Conservation (phyloP, 306 rosid genomes). For the Dryas octopetala region DNA sequence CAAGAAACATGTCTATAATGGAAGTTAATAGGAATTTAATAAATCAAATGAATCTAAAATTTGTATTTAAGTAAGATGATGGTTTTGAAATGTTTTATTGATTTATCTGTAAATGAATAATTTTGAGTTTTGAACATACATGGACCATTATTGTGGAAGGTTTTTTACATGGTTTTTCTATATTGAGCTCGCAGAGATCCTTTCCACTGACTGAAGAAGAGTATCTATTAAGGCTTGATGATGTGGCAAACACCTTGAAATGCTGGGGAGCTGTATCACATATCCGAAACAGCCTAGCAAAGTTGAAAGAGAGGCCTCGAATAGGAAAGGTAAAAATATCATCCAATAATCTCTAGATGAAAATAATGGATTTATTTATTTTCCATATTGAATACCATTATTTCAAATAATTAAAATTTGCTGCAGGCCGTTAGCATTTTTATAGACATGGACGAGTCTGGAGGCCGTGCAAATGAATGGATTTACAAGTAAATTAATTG, state of each 20-base stretch:
- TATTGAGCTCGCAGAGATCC: constrained; percentile 53
- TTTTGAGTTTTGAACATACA: too few relatives aligned
- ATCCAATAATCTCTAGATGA: not conserved
- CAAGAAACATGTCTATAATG: not conserved
- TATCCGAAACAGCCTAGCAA: constrained; percentile 80
- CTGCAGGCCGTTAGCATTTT: constrained; percentile 95
- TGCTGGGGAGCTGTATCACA: constrained; percentile 99
- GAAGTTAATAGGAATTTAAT: not conserved
- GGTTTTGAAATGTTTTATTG: not conserved
- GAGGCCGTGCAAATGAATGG: constrained; percentile 90
- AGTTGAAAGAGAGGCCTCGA: constrained; percentile 84
- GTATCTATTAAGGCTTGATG: constrained; percentile 90
- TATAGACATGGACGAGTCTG: constrained; percentile 92
- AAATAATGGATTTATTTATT: not conserved
- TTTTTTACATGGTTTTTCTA: not conserved
- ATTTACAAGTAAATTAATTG: constrained; percentile 62
- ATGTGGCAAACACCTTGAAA: constrained; percentile 79
- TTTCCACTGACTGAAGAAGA: constrained; percentile 97
- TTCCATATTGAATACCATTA: not conserved
- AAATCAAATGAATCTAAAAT: not conserved
- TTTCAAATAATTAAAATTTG: not conserved
- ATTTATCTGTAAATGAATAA: too few relatives aligned
- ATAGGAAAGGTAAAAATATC: constrained; percentile 76
- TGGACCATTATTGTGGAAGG: too few relatives aligned
- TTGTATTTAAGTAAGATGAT: not conserved